Evolutionary conservation across 129 eudicot genomes (phyloP).

Genomic region (Artemisia tridentata): DNA sequence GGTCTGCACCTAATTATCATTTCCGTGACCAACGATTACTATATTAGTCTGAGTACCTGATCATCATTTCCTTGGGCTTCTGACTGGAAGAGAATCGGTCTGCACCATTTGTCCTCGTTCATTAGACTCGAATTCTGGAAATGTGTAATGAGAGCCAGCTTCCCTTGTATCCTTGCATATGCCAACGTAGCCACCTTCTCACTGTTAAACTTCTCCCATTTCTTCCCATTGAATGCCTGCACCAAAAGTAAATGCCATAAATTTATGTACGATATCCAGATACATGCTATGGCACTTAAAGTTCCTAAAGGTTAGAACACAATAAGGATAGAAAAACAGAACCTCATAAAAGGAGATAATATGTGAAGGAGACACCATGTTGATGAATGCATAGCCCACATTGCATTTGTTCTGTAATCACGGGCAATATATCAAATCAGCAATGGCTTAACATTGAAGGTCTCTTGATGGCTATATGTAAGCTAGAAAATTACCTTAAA

Average conservation of each 20-base stretch:
- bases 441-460: not conserved
- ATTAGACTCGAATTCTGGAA: conserved; percentile 94
- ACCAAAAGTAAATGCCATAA: conserved; percentile 9
- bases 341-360: conserved; percentile 81
- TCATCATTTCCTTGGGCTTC: conserved; percentile 58
- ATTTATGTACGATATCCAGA: not conserved
- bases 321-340: conserved; percentile 25
- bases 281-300: not conserved
- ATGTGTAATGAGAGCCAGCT: conserved; percentile 69
- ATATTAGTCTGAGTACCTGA: conserved; percentile 37
- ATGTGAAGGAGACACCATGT: conserved; percentile 82
- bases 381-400: conserved; percentile 95
- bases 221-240: conserved; percentile 84
- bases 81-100: conserved; percentile 85
- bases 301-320: not conserved
- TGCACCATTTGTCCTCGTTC: conserved; percentile 90
- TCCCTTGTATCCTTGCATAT: conserved; percentile 92
- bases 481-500: conserved; percentile 59
- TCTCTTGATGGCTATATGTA: not conserved
- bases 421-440: conserved; percentile 13
- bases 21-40: not conserved
- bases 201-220: conserved; percentile 91
- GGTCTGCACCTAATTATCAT: too few species aligned
- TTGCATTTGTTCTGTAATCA: conserved; percentile 86
- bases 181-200: conserved; percentile 93